Evolutionary conservation across 495 filamentous ascomycete species (phyloP), one percentile per base, ranked within the genome.

Genomic region (Recurvomyces mirabilis): DNA sequence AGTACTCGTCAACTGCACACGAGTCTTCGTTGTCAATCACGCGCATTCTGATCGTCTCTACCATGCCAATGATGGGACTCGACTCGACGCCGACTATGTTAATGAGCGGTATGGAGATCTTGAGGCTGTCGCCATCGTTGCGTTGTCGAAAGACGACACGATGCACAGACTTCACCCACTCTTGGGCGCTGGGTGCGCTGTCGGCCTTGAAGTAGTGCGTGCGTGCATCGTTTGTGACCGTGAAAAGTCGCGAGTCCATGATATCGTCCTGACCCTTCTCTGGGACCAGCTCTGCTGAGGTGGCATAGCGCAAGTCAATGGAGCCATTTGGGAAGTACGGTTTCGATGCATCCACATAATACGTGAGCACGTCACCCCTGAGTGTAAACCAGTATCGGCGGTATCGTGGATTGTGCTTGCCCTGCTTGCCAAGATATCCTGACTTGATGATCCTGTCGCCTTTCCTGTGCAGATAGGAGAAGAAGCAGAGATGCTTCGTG

Each of bases 1-100:
- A 96, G 61, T 95, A 94, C 84, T 98, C 91, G 54, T 98, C 91
- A 43, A 96, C 85, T 3, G 86, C 87, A 65, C 80, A 94, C 6
- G 87, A 91, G 56, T 95, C 91, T 42, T 86, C 81, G 49, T 83
- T 88, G 51, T 95, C 87, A 38, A 94, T 75, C 17, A 94, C 86
- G 15, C 87, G 73, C 36, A 98, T 79, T 62, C 93, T 96, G 63
- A 94, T 80, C 0, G 91, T 98, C 42, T 95, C 85, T 17, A 87
- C 86, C 63, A 91, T 85, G 40, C 93, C 87, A 29, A 91, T 73
- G 65, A 95, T 84, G 24, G 87, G 79, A 41, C 79, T 89, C 52
- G 94, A 83, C 60, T 98, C 93, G 38, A 96, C 74, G 53, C 94
- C 89, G 43, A 96, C 81, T 13, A 96, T 72, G 54, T 89, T 93